Evolutionary conservation across 129 eudicot species (phyloP), one percentile per base, ranked within the genome.

Genomic region (Tagetes patula): DNA sequence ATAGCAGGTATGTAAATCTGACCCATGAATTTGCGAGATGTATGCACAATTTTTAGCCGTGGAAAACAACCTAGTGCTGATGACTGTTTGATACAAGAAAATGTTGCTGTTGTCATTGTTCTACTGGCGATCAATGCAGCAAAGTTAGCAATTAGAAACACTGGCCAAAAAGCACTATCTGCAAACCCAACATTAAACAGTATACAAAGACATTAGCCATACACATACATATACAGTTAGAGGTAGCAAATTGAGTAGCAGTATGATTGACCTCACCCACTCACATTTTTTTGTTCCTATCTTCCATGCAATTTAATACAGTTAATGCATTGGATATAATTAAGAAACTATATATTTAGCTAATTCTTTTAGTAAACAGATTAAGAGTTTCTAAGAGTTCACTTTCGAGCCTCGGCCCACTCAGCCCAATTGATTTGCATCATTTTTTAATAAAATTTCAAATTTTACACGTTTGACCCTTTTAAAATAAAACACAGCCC

Each of bases 101-200:
- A 94, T 13, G 98, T 87, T 38, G 98, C 98, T 5, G 96, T 87
- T 48, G 93, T 94, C 96, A 86, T 94, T 71, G 98, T 84, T 83
- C 96, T 82, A 83, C 98, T 94, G 56, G 98, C 96, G 79, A 94
- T 94, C 39, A 94, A 72, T 75, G 98, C 98, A 40, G 98, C 98
- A 65, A 90, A 56, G 71, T 85, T 94, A 73, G 98, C 96, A 72
- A 90, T 90, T 56, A 94, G 49, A 68, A 94, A 90, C 67, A 94
- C 91, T 6, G 91, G 91, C 98, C 98, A 94, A 82, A 87, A 94
- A 62, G 77, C 91, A 75, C 85, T 83, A 86, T 87, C 98, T 94
- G 91, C 75, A 84, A 46, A 74, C 53, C 75, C 65, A 53, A 20
- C 58, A 68, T 76, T 2, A 75, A 14, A 60, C 45, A 66, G n/a